phyloP scores from a whole-genome alignment of 495 filamentous ascomycete genomes.

The Aspergillus sclerotiicarbonarius region DNA sequence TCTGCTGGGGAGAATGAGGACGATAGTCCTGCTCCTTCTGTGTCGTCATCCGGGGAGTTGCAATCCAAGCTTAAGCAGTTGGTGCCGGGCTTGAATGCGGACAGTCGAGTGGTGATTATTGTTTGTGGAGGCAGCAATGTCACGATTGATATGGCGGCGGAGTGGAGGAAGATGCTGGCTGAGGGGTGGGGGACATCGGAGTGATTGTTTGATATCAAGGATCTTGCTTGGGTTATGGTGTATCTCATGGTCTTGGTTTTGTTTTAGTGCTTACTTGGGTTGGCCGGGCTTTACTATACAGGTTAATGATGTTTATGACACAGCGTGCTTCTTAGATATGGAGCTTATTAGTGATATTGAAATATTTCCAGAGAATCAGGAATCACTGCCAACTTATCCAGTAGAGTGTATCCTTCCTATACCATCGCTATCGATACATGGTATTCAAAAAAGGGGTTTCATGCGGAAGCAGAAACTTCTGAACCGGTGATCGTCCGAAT shows the following conservation, averaged over 20 bases:
- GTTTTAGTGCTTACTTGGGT: constrained; percentile 8
- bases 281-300: not conserved
- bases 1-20: constrained; percentile 35
- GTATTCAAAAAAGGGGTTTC: not conserved
- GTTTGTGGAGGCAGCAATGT: constrained; percentile 85
- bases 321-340: not conserved
- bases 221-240: constrained; percentile 2
- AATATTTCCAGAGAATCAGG: not conserved
- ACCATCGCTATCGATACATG: not conserved
- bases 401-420: not conserved
- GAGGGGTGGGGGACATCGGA: constrained; percentile 32
- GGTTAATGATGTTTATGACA: not conserved
- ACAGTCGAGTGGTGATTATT: constrained; percentile 76
- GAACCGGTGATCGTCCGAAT: constrained; percentile 47
- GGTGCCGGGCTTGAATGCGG: constrained; percentile 52
- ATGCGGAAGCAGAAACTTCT: constrained; percentile 13
- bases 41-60: constrained; percentile 15
- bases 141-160: constrained; percentile 61
- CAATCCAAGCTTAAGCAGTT: constrained; percentile 58
- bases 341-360: not conserved
- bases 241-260: constrained; percentile 7
- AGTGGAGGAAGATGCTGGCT: constrained; percentile 54
- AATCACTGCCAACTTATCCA: not conserved
- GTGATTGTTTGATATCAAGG: not conserved
- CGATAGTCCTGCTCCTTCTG: constrained; percentile 21